Evolutionary conservation across 768 basidiomycete genomes (phyloP), one percentile per base, ranked within the genome.

Genomic region (Amanita rubescens): DNA sequence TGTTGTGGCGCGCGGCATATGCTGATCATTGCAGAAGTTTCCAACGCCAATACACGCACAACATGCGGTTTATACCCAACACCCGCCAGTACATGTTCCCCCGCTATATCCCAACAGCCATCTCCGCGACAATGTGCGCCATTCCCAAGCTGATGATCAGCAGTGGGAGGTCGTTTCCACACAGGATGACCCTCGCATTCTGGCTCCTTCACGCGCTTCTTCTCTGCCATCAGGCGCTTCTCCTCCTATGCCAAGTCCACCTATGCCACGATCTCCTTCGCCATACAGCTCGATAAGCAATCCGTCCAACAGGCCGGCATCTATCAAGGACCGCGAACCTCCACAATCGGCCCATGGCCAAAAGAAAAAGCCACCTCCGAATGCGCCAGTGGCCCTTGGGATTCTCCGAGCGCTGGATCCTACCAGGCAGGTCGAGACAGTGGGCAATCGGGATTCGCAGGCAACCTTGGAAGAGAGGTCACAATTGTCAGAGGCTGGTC

Each of bases 361-460:
- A 5, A 52, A 27, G 38, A 59, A 57, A 17, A 66, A 64, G 57
- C 68, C 37, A 2, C 61, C 59, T 15, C 56, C 64, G 6, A 57
- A 65, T 49, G 65, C 69, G 1, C 69, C 70, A 1, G 71, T 67
- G 9, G 78, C 81, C 0, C 63, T 84, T 12, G 78, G 76, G 17
- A 83, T 86, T 42, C 69, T 87, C 52, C 73, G 71, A 43, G 74
- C 87, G 2, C 70, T 89, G 14, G 85, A 89, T 52, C 84, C 87
- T 0, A 74, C 69, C 0, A 59, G 60, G 57, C 7, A 57, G 53
- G 15, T 53, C 48, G 7, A 68, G 55, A 56, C 63, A 63, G 72
- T 17, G 34, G 55, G 60, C 27, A 66, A 48, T 63, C 12, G 74
- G 67, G 32, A 62, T 38, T 48, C 56, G 51, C 59, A 59, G 39